Base-by-base conservation (phyloP, 768 basidiomycete genomes). In the Xanthoconium stramineum region DNA sequence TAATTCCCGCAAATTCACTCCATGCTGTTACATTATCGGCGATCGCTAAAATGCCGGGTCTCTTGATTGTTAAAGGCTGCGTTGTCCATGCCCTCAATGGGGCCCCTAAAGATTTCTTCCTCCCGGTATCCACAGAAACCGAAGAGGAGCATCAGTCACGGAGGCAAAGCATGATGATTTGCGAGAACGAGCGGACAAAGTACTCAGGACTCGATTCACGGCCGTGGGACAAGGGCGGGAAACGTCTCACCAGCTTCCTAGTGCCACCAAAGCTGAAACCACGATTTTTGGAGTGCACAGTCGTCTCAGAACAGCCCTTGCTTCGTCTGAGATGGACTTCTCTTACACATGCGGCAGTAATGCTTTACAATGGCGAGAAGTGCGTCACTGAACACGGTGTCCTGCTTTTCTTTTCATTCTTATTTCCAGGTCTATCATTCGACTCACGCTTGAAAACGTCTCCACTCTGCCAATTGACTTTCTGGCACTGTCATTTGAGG, bases 281-380 rank as follows among this genome's bases (percentile, higher is more conserved):
- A 60, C 77, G 74, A 60, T 95, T 89, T 66, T 68, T 95, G 64
- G 85, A 94, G 65, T 95, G 88, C 70, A 77, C 80, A 37, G 91
- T 98, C 19, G 83, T 96, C 19, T 86, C 88, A 2, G 87, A 92
- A 63, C 91, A 94, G 65, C 97, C 97, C 10, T 71, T 94, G 33
- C 75, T 98, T 52, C 83, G 92, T 58, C 88, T 99, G 68, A 81
- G 91, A 53, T 78, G 91, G 66, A 91, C 88, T 15, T 92, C 91
- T n/a, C 74, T 97, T 20, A 95, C 90, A 1, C 94, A 97, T 62
- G 94, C 93, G 1, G 93, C 95, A 0, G 75, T 98, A 28, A 96
- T 97, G 92, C 76, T 98, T 49, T 98, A 96, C 66, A 84, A 96
- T 47, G 97, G 97, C 35, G 97, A 99, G 76, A 85, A 75, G 95